A percentile compares a stretch with the other conserved stretches of the same genome.
Conservation (phyloP, 192 early-diverging fungal species). For the Podila horticola region DNA sequence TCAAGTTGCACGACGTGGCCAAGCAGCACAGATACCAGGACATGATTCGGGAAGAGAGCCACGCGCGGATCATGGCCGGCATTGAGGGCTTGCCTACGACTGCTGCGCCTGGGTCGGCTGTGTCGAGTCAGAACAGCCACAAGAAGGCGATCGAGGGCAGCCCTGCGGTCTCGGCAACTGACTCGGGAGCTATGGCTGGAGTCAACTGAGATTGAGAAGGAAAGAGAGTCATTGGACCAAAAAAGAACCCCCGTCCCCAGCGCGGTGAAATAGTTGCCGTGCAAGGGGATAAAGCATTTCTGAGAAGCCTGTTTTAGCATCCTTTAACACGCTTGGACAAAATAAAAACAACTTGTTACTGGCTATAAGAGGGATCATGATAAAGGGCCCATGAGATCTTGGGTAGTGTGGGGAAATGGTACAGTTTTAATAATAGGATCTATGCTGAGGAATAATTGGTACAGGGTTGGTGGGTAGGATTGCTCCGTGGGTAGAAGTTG, state of each 20-base stretch:
- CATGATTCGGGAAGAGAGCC: constrained; percentile 77
- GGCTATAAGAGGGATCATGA: too few species aligned
- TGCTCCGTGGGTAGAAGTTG: not conserved
- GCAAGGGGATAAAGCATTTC: too few species aligned
- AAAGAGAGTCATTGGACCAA: too few species aligned
- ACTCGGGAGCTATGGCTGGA: constrained; percentile 48
- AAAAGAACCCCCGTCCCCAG: too few species aligned
- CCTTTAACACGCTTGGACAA: too few species aligned
- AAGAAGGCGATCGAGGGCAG: constrained; percentile 20
- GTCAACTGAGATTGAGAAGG: constrained; percentile 13
- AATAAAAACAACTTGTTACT: too few species aligned
- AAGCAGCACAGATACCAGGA: constrained; percentile 94
- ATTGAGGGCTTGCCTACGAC: constrained; percentile 43
- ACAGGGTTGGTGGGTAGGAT: not conserved
- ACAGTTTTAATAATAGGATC: too few species aligned
- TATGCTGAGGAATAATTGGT: too few species aligned
- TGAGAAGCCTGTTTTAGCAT: too few species aligned
- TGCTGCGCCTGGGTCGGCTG: constrained; percentile 4
- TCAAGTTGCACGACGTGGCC: constrained; percentile 90
- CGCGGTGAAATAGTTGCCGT: too few species aligned
- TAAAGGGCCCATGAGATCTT: too few species aligned
- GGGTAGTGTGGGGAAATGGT: too few species aligned
- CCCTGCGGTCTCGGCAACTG: constrained; percentile 7
- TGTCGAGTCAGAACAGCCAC: constrained; percentile 5
- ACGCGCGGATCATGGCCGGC: constrained; percentile 57